Percentiles rank a stretch among this genome's conserved stretches.
Evolutionary conservation across 257 asterid genomes (phyloP).

Genomic region (Ilex aquifolium): DNA sequence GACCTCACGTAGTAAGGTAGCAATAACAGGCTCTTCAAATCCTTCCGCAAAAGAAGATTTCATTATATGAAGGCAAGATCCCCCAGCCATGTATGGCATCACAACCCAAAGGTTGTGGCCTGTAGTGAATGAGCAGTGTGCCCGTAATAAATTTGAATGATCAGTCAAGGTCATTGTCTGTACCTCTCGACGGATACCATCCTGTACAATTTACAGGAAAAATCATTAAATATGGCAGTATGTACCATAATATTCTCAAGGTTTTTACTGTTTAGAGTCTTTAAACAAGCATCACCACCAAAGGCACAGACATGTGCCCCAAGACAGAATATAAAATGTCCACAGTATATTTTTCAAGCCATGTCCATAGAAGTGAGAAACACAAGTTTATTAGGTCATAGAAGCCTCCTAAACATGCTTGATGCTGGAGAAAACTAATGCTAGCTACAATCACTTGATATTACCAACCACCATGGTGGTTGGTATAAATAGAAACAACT

Average conservation of each 20-base stretch:
- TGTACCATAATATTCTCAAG: too few relatives aligned
- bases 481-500: background rate
- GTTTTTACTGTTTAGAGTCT: too few relatives aligned
- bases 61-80: conserved; percentile 96
- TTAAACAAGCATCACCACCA: background rate
- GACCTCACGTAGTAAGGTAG: conserved; percentile 78
- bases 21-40: conserved; percentile 96
- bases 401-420: background rate
- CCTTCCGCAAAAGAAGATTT: conserved; percentile 89
- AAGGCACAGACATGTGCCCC: background rate
- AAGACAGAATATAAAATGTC: background rate
- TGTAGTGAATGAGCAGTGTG: conserved; percentile 86
- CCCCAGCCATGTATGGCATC: conserved; percentile 97
- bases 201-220: conserved; percentile 43
- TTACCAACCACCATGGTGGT: background rate
- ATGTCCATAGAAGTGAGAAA: background rate
- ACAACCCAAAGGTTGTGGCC: conserved; percentile 96
- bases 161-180: conserved; percentile 85
- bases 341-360: background rate
- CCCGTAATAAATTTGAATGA: conserved; percentile 87
- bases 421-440: background rate
- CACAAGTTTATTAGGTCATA: too few relatives aligned
- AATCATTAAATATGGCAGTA: background rate
- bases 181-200: conserved; percentile 95
- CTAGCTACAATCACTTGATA: background rate